Base-by-base conservation (phyloP, 1,284 basidiomycete species). In the Tilletiopsis washingtonensis region DNA sequence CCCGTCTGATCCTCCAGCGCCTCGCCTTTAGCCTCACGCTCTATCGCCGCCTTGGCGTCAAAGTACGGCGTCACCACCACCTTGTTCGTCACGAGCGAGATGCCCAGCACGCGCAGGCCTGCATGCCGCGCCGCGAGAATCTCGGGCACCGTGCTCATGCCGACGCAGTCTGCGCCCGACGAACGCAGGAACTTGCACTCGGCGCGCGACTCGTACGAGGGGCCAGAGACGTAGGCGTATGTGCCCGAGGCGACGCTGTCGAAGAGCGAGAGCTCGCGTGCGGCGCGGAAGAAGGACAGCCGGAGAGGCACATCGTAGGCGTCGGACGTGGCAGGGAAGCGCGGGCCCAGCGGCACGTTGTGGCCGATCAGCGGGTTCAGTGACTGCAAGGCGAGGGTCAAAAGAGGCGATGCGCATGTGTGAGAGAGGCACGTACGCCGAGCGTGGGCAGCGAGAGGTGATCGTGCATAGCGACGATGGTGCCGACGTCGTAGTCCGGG, bases 111-210 rank as follows among this genome's bases (percentile, higher is more conserved):
- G 46, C 85, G 78, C 54, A 90, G 56, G 0, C 83, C 66, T 2
- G 51, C 83, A 64, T 88, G 83, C 44, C 81, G 76, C 19, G 85
- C 88, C 0, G 82, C 84, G 17, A 89, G 76, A n/a, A 89, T 86
- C 75, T 90, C 87, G 0, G 87, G 87, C n/a, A 89, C 80, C 0
- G 88, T 90, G 59, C 84, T 86, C 87, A 90, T 89, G 2, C 87
- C 87, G 1, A 89, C 86, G 6, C 88, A 84, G 62, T 88, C 86
- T 15, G 62, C 64, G 11, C 64, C 64, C 5, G 54, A 54, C 9
- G 26, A 37, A 6, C 55, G 53, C 5, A 67, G 43, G 41, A 64
- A 63, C 3, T 41, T 34, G 6, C 58, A 62, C 26, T 67, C 64
- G 15, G 61, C 61, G 5, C 64, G 81, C 0, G 84, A 85, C 74